phyloP scores from a whole-genome alignment of 176 grass and related monocot genomes.

The Carex scoparia region DNA sequence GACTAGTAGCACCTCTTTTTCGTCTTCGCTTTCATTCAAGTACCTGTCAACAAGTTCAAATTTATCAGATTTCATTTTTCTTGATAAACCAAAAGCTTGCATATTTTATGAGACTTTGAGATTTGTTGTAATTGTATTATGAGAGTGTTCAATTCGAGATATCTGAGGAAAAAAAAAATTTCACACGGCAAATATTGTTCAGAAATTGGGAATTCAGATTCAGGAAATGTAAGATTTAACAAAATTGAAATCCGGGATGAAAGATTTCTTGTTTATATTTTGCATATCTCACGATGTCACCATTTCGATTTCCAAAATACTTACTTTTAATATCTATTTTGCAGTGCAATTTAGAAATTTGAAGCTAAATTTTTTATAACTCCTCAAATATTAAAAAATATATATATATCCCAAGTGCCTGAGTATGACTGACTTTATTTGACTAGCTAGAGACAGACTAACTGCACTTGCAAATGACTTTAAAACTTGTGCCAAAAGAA shows the following conservation, averaged over 20 bases:
- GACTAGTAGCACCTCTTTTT: slow-evolving; percentile 39
- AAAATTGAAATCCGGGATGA: not conserved
- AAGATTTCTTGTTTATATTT: not conserved
- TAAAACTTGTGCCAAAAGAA: not conserved
- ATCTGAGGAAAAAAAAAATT: not conserved
- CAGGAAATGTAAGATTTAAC: not conserved
- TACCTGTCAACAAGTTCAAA: slow-evolving; percentile 1
- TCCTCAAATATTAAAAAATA: not conserved
- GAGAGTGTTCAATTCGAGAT: not conserved
- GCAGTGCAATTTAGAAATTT: not conserved
- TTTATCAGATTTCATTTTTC: not conserved
- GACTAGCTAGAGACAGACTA: not conserved
- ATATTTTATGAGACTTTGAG: not conserved
- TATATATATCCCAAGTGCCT: not conserved
- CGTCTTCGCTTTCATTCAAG: slow-evolving; percentile 51
- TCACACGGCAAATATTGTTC: not conserved
- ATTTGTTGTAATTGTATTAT: not conserved
- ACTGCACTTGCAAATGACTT: not conserved
- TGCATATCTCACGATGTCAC: not conserved
- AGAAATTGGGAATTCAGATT: not conserved
- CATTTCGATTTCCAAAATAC: not conserved
- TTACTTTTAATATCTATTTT: not conserved
- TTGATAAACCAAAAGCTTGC: not conserved
- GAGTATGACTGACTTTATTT: not conserved
- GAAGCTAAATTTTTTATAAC: not conserved